These are phyloP conservation scores for Rachicladosporium sp. DNA, from an alignment of 2,329 filamentous ascomycete species.

Conservation along the genomic window DNA sequence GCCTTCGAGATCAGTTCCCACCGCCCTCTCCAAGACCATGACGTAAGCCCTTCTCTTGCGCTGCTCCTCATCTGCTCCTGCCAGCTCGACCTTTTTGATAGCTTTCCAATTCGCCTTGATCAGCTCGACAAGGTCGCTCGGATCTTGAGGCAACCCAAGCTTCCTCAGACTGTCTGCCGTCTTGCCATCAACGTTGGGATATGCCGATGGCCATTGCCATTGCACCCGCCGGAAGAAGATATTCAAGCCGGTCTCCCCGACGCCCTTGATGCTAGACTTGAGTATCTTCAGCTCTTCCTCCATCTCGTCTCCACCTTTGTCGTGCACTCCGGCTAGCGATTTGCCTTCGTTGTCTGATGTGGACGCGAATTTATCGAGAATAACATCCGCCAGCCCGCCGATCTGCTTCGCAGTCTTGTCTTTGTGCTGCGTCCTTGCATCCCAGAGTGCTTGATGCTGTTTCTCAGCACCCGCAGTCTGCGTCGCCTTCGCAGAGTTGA, in stretches of 20 bases:
- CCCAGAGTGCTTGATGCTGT: constrained; percentile 27
- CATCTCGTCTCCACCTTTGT: constrained; percentile 19
- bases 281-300: constrained; percentile 20
- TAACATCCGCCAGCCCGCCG: constrained; percentile 20
- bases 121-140: constrained; percentile 21
- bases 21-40: constrained; percentile 26
- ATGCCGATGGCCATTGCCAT: constrained; percentile 27
- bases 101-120: constrained; percentile 26
- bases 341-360: constrained; percentile 22
- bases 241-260: constrained; percentile 29
- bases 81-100: constrained; percentile 19
- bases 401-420: constrained; percentile 34
- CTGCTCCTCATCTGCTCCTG: constrained; percentile 22
- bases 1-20: constrained; percentile 27
- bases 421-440: constrained; percentile 34
- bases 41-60: constrained; percentile 30
- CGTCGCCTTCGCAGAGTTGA: constrained; percentile 23
- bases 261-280: constrained; percentile 27
- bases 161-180: constrained; percentile 23
- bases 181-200: constrained; percentile 28
- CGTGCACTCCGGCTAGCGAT: constrained; percentile 20
- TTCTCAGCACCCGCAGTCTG: constrained; percentile 27
- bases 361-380: constrained; percentile 21
- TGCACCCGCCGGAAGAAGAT: constrained; percentile 33
- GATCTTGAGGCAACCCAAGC: constrained; percentile 25